Percentiles rank a stretch among this genome's conserved stretches.
Conservation (phyloP, 106 monocot genomes). For the Acorus calamus region DNA sequence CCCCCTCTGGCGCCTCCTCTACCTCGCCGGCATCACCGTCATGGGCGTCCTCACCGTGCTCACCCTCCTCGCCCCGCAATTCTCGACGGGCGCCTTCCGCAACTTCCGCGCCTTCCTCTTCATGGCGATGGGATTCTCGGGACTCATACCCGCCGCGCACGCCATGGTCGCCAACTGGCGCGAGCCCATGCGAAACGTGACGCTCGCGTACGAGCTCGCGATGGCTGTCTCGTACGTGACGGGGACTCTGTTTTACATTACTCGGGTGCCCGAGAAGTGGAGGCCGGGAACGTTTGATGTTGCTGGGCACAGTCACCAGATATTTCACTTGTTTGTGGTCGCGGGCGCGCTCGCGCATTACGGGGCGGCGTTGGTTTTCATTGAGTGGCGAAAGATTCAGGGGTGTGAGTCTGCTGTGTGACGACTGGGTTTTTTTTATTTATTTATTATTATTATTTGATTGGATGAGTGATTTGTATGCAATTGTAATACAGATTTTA, state of each 20-base stretch:
- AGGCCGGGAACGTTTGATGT: slow-evolving; percentile 65
- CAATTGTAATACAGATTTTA: no score
- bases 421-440: no score
- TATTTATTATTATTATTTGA: no score
- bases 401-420: slow-evolving; percentile 11
- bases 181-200: slow-evolving; percentile 37
- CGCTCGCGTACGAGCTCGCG: slow-evolving; percentile 53
- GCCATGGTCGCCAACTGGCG: slow-evolving; percentile 57
- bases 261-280: slow-evolving; percentile 75
- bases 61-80: slow-evolving; percentile 49
- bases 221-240: slow-evolving; percentile 54
- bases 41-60: slow-evolving; percentile 40
- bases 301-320: slow-evolving; percentile 80
- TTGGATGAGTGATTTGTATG: no score
- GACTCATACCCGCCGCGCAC: slow-evolving; percentile 68
- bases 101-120: slow-evolving; percentile 56
- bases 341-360: slow-evolving; percentile 72
- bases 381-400: slow-evolving; percentile 35
- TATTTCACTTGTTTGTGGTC: slow-evolving; percentile 73
- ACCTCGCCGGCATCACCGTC: slow-evolving; percentile 47
- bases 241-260: slow-evolving; percentile 65
- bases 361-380: slow-evolving; percentile 37
- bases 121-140: slow-evolving; percentile 59
- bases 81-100: slow-evolving; percentile 33
- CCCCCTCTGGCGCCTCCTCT: slow-evolving; percentile 52